Conservation (phyloP, 768 basidiomycete species). For the Inosperma sp. region DNA sequence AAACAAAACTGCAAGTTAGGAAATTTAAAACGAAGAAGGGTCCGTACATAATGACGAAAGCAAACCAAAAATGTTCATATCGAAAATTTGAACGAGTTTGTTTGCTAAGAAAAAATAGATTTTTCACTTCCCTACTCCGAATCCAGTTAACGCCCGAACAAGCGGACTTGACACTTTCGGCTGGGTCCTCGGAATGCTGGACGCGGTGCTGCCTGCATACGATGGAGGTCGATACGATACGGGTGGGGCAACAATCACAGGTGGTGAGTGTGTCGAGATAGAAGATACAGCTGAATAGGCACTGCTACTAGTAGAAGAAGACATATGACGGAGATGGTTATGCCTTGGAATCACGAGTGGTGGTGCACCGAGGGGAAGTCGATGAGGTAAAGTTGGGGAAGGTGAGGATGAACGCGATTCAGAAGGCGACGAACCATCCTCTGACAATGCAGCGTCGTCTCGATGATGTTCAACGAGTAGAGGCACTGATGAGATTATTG, state of each 20-base stretch:
- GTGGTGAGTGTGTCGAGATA: neutral
- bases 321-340: neutral
- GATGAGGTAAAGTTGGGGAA: too few relatives aligned
- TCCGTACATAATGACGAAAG: too few relatives aligned
- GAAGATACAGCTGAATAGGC: neutral
- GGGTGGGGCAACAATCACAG: neutral
- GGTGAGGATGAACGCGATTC: too few relatives aligned
- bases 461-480: neutral
- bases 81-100: too few relatives aligned
- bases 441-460: too few relatives aligned
- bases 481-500: neutral
- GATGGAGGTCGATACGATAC: neutral
- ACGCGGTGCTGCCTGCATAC: neutral
- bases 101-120: neutral
- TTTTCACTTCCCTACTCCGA: neutral
- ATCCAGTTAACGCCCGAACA: neutral
- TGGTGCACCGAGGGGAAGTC: too few relatives aligned
- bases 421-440: too few relatives aligned
- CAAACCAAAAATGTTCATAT: too few relatives aligned
- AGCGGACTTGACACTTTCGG: slow-evolving; percentile 7
- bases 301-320: neutral
- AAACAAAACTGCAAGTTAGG: too few relatives aligned
- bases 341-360: too few relatives aligned
- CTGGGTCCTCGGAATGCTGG: neutral
- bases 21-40: too few relatives aligned